Evolutionary conservation across 2,329 filamentous ascomycete species (phyloP).

Genomic region (Claviceps arundinis): DNA sequence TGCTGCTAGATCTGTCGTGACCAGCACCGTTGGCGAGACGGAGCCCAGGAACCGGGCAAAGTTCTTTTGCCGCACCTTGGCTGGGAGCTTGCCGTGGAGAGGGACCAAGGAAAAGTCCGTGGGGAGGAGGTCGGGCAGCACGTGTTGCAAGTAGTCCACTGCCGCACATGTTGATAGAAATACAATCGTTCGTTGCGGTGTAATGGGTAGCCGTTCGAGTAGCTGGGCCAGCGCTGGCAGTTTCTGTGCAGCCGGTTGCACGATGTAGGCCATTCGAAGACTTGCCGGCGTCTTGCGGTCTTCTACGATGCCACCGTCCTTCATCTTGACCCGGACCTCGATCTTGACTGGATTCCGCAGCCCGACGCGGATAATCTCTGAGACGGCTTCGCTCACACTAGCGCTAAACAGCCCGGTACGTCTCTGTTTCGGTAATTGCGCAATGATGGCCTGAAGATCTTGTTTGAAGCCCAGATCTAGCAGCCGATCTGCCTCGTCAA

Average conservation of each 20-base stretch:
- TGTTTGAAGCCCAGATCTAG: conserved; percentile 90
- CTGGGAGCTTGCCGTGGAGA: conserved; percentile 82
- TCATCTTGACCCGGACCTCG: conserved; percentile 75
- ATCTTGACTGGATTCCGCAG: conserved; percentile 91
- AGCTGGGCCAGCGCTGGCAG: conserved; percentile 61
- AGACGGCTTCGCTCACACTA: conserved; percentile 87
- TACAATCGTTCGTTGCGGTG: conserved; percentile 73
- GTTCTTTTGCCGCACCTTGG: conserved; percentile 79
- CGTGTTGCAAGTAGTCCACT: conserved; percentile 83
- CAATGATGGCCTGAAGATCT: conserved; percentile 75
- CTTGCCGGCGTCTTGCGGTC: conserved; percentile 85
- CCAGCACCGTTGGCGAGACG: conserved; percentile 61
- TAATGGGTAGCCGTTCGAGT: conserved; percentile 54
- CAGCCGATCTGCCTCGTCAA: conserved; percentile 89
- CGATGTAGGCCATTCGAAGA: conserved; percentile 78
- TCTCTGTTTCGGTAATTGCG: conserved; percentile 77
- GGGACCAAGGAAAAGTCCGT: conserved; percentile 57
- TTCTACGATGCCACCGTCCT: conserved; percentile 51
- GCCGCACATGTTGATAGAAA: conserved; percentile 90
- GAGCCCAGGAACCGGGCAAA: conserved; percentile 68
- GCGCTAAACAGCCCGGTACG: conserved; percentile 90
- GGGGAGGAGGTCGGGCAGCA: conserved; percentile 62
- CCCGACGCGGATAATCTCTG: conserved; percentile 83
- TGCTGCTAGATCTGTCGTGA: conserved; percentile 88
- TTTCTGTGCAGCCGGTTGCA: conserved; percentile 66